These are phyloP conservation scores for Wallacemonas sp. DNA, from an alignment of 208 protist species.

Conservation along the genomic window DNA sequence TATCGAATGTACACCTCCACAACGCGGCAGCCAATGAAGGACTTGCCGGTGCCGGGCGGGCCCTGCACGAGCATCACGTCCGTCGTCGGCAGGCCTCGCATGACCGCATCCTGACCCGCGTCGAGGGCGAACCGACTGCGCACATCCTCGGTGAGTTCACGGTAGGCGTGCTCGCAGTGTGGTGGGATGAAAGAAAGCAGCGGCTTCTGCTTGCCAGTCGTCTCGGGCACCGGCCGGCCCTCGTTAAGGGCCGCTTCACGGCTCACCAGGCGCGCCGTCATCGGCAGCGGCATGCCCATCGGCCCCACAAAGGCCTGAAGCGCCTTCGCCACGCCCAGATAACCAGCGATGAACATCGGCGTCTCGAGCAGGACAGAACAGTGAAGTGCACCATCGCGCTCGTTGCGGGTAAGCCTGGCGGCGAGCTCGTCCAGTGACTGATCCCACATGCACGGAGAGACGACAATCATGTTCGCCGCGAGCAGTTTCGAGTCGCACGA, in stretches of 20 bases:
- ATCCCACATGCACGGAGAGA: conserved; percentile 57
- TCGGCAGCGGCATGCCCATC: conserved; percentile 83
- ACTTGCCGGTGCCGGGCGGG: conserved; percentile 95
- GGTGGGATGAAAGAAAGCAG: conserved; percentile 65
- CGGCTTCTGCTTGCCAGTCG: background rate
- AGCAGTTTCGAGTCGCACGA: conserved; percentile 63
- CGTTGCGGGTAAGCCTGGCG: conserved; percentile 77
- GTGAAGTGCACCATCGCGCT: conserved; percentile 36
- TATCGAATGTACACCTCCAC: conserved; percentile 90
- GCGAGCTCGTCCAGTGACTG: conserved; percentile 61
- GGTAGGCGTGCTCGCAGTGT: conserved; percentile 80
- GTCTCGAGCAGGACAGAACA: conserved; percentile 77
- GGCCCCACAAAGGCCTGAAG: conserved; percentile 79
- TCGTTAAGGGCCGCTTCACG: conserved; percentile 22
- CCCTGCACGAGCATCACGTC: conserved; percentile 92
- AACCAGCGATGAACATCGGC: conserved; percentile 82
- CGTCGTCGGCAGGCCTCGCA: conserved; percentile 62
- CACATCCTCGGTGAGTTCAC: conserved; percentile 64
- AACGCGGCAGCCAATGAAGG: conserved; percentile 91
- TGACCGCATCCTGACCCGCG: conserved; percentile 75
- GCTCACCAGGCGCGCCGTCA: conserved; percentile 50
- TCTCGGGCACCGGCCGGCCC: background rate
- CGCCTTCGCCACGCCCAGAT: conserved; percentile 76
- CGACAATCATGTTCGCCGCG: conserved; percentile 52
- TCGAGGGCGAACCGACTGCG: conserved; percentile 65